These are phyloP conservation scores for Odontarrhena argentea DNA, from an alignment of 345 rosid species.

Conservation along the genomic window DNA sequence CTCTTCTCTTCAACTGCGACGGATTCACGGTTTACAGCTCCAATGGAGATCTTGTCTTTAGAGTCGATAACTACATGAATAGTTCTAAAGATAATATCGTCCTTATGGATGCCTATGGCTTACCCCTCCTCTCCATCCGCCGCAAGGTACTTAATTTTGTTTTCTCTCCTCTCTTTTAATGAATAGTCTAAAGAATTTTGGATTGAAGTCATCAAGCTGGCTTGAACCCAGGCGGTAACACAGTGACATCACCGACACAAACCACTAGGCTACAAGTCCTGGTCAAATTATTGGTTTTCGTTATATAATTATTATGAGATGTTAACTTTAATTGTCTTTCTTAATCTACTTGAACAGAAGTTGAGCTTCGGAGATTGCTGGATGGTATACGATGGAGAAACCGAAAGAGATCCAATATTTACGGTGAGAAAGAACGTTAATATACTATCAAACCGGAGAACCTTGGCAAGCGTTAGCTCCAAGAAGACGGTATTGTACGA, in stretches of 20 bases:
- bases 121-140: slow-evolving; percentile 89
- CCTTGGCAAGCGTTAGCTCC: slow-evolving; percentile 57
- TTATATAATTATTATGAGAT: background rate
- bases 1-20: slow-evolving; percentile 87
- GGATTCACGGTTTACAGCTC: slow-evolving; percentile 86
- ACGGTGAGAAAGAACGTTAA: slow-evolving; percentile 57
- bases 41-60: slow-evolving; percentile 68
- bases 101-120: slow-evolving; percentile 90
- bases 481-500: slow-evolving; percentile 50
- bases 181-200: no score
- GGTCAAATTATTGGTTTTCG: no score
- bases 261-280: no score
- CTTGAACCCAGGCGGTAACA: no score
- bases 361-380: slow-evolving; percentile 75
- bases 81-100: slow-evolving; percentile 58
- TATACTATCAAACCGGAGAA: slow-evolving; percentile 47
- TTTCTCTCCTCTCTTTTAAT: background rate
- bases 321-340: background rate
- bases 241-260: no score
- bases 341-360: slow-evolving; percentile 47
- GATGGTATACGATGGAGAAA: slow-evolving; percentile 85
- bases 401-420: slow-evolving; percentile 52
- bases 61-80: slow-evolving; percentile 88
- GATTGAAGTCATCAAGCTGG: no score
- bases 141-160: slow-evolving; percentile 61